Base-by-base conservation (phyloP, 2,329 filamentous ascomycete species). In the Magnaporthiopsis poae region DNA sequence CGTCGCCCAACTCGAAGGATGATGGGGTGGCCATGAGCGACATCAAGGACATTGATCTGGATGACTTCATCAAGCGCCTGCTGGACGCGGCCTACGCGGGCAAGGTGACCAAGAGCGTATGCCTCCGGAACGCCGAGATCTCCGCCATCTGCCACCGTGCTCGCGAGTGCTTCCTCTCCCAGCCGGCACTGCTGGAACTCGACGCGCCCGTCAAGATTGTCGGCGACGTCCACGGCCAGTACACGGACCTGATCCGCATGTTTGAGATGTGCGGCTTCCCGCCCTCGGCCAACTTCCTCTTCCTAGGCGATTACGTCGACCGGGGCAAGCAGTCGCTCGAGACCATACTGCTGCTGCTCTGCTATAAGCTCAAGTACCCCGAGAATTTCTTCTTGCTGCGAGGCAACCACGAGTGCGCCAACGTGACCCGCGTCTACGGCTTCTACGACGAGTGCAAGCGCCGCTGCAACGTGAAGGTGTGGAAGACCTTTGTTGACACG, bases 221-320 rank as follows among this genome's bases (percentile, higher is more conserved):
- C 35, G 94, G 94, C 64, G 94, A 98, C 75, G 92, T 98, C 18
- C 94, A 98, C 75, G 94, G 94, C 64, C 94, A 98, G 77, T 98
- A 96, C 77, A 96, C 92, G 13, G 94, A 98, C 77, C 81, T 98
- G 65, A 96, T 98, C 73, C 88, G 94, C 69, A 91, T 98, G 85
- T 98, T 98, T 74, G 94, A 98, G 77, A 97, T 97, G 93, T 97
- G 94, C 75, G 94, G 94, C 5, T 98, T 97, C 74, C 94, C 94
- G 9, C 94, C 94, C 1, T 89, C 86, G 69, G 87, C 92, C 59
- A 98, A 98, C 80, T 98, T 92, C 75, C 84, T 98, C 64, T 98
- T 97, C 78, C 82, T 98, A 4, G 94, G 94, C 65, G 94, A 98
- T 77, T 98, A 98, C 75, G 94, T 98, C 73, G 94, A 98, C 76